Evolutionary conservation across 768 basidiomycete genomes (phyloP).

Genomic region (Termitomyces sp.): DNA sequence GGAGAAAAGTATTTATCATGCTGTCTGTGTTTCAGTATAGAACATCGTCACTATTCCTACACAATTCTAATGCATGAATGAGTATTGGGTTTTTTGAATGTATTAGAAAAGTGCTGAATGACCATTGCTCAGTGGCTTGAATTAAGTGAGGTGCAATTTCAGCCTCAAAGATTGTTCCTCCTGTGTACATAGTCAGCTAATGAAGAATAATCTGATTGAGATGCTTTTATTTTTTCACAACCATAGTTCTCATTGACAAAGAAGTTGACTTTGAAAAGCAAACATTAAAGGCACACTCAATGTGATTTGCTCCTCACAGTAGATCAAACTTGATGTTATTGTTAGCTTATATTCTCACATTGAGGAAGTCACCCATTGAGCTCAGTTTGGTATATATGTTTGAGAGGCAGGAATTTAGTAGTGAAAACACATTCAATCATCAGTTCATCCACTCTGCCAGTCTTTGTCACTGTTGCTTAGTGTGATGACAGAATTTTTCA

Average conservation of each 20-base stretch:
- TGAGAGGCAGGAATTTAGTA: neutral
- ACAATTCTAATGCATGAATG: conserved; percentile 3
- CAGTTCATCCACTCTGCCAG: neutral
- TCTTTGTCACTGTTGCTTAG: neutral
- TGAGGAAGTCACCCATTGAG: no score
- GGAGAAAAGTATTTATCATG: no score
- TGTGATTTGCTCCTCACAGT: neutral
- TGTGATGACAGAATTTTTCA: neutral
- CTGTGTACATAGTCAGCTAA: conserved; percentile 23
- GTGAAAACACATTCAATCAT: no score
- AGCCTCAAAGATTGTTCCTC: conserved; percentile 26
- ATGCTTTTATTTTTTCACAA: neutral
- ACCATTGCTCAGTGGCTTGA: conserved; percentile 31
- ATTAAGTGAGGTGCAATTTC: conserved; percentile 26
- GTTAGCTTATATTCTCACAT: neutral
- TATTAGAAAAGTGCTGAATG: conserved; percentile 22
- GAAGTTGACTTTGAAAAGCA: neutral
- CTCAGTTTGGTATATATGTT: neutral
- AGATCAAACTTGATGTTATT: neutral
- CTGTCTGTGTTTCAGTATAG: no score
- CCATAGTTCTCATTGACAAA: conserved; percentile 12
- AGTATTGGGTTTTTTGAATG: conserved; percentile 20
- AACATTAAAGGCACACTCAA: neutral
- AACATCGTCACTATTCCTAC: no score
- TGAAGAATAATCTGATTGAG: conserved; percentile 17